These are phyloP conservation scores for Aspergillus sp. DNA, from an alignment of 2,329 filamentous ascomycete species.

Conservation along the genomic window DNA sequence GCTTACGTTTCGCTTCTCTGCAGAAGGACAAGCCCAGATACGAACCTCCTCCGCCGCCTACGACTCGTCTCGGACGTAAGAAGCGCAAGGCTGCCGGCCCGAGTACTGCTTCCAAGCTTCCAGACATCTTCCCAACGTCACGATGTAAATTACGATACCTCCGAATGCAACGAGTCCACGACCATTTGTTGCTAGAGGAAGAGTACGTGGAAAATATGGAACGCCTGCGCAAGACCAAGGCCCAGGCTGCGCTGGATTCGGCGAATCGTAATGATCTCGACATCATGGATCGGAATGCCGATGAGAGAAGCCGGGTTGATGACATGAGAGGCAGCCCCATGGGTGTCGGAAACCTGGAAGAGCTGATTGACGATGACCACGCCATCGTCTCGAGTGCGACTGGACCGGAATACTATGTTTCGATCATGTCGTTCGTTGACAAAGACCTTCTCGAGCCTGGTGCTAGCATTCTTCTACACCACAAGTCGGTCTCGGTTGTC, in stretches of 20 bases:
- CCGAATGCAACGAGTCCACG: slow-evolving; percentile 97
- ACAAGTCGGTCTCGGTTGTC: slow-evolving; percentile 97
- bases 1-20: slow-evolving; percentile 17
- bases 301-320: slow-evolving; percentile 91
- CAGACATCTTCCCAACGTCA: slow-evolving; percentile 89
- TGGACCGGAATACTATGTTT: slow-evolving; percentile 97
- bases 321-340: slow-evolving; percentile 99
- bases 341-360: slow-evolving; percentile 95
- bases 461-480: slow-evolving; percentile 90
- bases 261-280: slow-evolving; percentile 66
- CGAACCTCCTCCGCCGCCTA: slow-evolving; percentile 94
- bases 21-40: slow-evolving; percentile 99
- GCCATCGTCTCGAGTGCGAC: slow-evolving; percentile 98
- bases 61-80: slow-evolving; percentile 94
- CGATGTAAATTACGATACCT: slow-evolving; percentile 96
- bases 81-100: slow-evolving; percentile 95
- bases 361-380: slow-evolving; percentile 99
- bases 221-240: slow-evolving; percentile 87
- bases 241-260: slow-evolving; percentile 60
- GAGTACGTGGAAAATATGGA: slow-evolving; percentile 99
- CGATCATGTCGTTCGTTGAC: slow-evolving; percentile 99
- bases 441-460: slow-evolving; percentile 97
- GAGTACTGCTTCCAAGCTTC: slow-evolving; percentile 92
- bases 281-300: slow-evolving; percentile 82
- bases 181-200: slow-evolving; percentile 93